Base-by-base conservation (phyloP, 257 asterid genomes). In the Catharanthus roseus region DNA sequence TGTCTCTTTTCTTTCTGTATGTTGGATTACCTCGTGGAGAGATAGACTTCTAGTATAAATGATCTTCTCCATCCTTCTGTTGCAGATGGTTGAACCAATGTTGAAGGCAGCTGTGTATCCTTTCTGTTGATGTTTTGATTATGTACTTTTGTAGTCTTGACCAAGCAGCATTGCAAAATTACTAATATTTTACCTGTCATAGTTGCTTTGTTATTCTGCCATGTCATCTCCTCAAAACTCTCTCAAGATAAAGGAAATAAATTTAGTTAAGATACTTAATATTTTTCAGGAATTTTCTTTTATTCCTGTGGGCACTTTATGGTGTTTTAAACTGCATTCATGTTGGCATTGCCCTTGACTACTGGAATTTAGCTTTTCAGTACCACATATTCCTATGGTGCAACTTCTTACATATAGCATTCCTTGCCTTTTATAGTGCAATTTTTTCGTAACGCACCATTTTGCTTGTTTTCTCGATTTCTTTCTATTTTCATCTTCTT, bases 41-140 rank as follows among this genome's bases (percentile, higher is more conserved):
- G 54, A 4, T 65, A 44, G 57, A 41, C 6, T 41, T 70, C 21
- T 56, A 12, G 33, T 53, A 69, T 63, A 47, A 62, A 29, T n/a
- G 16, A n/a, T 51, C 5, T 80, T 57, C 64, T 73, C 64, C 74
- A 24, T 72, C 69, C 11, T 55, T 65, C 53, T 79, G 61, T 77
- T 79, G 83, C 93, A 93, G 96, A 91, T 95, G 90, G 85, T 84
- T 33, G 99, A 95, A 66, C 95, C 99, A 39, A 73, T 95, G 79
- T 75, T 95, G 77, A 91, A 80, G 88, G 95, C 95, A 55, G 93
- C 96, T 72, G 79, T 68, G 93, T 90, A 92, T 92, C 98, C 98
- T 90, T 70, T 68, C 33, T 1, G 28, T 79, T 63, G 29, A 28
- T 28, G 53, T 76, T 58, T 45, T 73, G 61, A 28, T 42, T 34